These are phyloP conservation scores for Fusarium sororula DNA, from an alignment of 2,329 filamentous ascomycete species.

Conservation along the genomic window DNA sequence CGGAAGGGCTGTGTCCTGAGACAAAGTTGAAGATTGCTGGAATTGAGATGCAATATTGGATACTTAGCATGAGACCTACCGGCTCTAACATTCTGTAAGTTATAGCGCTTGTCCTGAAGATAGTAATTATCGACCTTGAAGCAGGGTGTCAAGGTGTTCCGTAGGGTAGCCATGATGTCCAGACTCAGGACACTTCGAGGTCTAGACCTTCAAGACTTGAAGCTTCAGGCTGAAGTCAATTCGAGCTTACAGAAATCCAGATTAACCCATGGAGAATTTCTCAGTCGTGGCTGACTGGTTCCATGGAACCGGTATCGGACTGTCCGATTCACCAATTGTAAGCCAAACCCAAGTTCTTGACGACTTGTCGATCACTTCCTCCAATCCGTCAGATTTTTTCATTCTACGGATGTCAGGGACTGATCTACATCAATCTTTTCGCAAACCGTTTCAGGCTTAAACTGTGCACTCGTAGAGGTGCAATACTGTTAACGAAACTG, in stretches of 20 bases:
- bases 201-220: neutral
- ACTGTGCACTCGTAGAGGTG: neutral
- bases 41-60: neutral
- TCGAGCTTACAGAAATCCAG: neutral
- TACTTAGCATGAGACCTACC: neutral
- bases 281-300: neutral
- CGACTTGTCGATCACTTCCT: conserved; percentile 8
- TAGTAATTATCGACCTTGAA: fast-evolving
- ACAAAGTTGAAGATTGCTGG: neutral
- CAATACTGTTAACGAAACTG: neutral
- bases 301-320: conserved; percentile 6
- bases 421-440: neutral
- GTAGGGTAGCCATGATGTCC: neutral
- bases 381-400: neutral
- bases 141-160: no score
- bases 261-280: neutral
- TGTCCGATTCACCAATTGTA: neutral
- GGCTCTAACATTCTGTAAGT: neutral
- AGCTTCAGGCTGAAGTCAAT: neutral
- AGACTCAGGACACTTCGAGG: neutral
- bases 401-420: neutral
- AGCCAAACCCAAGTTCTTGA: neutral
- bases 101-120: neutral
- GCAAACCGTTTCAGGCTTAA: neutral
- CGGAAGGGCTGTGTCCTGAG: neutral